Evolutionary conservation across 768 basidiomycete genomes (phyloP), one percentile per base, ranked within the genome.

Genomic region (Pleurotus giganteus): DNA sequence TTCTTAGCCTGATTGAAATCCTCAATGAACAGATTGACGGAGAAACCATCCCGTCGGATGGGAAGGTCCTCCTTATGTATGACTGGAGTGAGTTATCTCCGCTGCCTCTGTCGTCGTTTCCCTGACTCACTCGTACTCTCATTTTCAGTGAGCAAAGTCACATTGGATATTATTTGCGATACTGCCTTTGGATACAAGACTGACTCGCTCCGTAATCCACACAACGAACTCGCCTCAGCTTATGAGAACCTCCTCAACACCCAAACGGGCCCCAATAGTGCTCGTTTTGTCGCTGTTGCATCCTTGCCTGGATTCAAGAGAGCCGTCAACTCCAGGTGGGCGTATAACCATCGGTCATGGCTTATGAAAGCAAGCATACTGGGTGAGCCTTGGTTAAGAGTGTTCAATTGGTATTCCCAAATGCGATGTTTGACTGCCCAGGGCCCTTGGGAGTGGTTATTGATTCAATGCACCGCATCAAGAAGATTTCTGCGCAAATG

Each of bases 81-180:
- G 75, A 78, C 21, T 80, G 76, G 76, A 74, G 78, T 79, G 61
- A 21, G 77, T 71, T 11, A 7, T 46, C 36, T 31, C 27, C 24
- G n/a, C 11, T 27, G 34, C 41, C 44, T 28, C 8, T 56, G 17
- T n/a, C 12, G 9, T 31, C 11, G 23, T 45, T 23, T 15, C 21
- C 24, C 24, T 12, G 5, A 2, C 23, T 9, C 31, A 28, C 31
- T 54, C n/a, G 7, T 26, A 27, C 26, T 45, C n/a, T 24, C 41
- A 24, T 26, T 12, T 47, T 3, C 44, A 80, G 78, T 79, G 72
- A 75, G 74, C 59, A 80, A 78, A 66, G 76, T 74, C 0, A 80
- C 80, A 0, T 70, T 82, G 6, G 79, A 81, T 58, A 78, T 81
- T 52, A 80, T 81, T 42, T 80, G 78, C 63, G 69, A 70, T 5